These are phyloP conservation scores for Aeminium ludgeri DNA, from an alignment of 495 filamentous ascomycete species.

Conservation along the genomic window DNA sequence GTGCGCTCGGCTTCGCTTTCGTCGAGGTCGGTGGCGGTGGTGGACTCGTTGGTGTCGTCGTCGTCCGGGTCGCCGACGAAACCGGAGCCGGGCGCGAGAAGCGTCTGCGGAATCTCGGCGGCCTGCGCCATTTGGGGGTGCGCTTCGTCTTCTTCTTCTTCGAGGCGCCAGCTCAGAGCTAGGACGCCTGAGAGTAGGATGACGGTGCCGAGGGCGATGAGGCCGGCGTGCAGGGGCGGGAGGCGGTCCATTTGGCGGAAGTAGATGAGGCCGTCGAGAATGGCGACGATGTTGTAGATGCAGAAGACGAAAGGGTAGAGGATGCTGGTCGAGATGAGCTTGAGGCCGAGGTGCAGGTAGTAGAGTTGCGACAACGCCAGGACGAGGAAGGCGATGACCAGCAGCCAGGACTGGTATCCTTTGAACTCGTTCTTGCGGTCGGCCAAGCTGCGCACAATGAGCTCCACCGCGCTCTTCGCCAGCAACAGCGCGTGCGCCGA, in stretches of 20 bases:
- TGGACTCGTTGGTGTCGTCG: slow-evolving; percentile 9
- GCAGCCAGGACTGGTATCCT: slow-evolving; percentile 92
- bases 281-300: slow-evolving; percentile 98
- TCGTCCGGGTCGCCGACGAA: slow-evolving; percentile 35
- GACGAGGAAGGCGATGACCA: slow-evolving; percentile 62
- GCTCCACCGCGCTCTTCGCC: slow-evolving; percentile 90
- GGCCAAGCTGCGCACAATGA: slow-evolving; percentile 82
- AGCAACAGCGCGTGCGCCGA: slow-evolving; percentile 87
- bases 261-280: slow-evolving; percentile 92
- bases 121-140: slow-evolving; percentile 3
- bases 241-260: slow-evolving; percentile 78
- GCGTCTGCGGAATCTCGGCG: slow-evolving; percentile 35
- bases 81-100: slow-evolving; percentile 51
- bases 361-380: slow-evolving; percentile 86
- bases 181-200: slow-evolving; percentile 80
- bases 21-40: slow-evolving; percentile 15
- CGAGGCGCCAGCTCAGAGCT: slow-evolving; percentile 83
- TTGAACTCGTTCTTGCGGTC: slow-evolving; percentile 89
- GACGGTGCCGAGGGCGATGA: slow-evolving; percentile 74
- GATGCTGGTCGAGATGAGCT: slow-evolving; percentile 86
- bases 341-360: slow-evolving; percentile 84
- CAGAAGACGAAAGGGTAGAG: slow-evolving; percentile 98
- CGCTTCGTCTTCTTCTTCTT: slow-evolving; percentile 30
- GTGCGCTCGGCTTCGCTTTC: slow-evolving; percentile 9
- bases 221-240: slow-evolving; percentile 51